Conservation (phyloP, 768 basidiomycete species). For the Pleurotus cornucopiae region DNA sequence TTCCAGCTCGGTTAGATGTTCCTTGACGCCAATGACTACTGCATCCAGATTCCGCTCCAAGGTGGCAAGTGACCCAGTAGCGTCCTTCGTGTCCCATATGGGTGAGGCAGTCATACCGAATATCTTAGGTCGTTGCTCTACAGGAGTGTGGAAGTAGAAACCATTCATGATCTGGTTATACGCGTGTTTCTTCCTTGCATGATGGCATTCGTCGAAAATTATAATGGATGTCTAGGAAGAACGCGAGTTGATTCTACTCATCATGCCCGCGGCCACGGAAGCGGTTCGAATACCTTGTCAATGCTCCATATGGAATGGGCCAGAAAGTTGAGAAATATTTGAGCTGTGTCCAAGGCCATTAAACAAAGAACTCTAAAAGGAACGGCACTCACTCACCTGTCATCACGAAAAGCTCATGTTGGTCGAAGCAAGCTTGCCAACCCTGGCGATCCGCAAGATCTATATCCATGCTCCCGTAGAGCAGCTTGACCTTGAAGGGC, state of each 20-base stretch:
- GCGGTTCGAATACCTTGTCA: conserved; percentile 36
- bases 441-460: conserved; percentile 60
- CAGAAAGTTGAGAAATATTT: conserved; percentile 77
- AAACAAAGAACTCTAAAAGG: background rate
- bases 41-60: conserved; percentile 73
- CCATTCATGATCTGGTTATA: conserved; percentile 76
- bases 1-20: conserved; percentile 62
- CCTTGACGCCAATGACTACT: conserved; percentile 69
- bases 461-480: conserved; percentile 69
- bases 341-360: conserved; percentile 42
- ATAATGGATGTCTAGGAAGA: conserved; percentile 47
- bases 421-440: conserved; percentile 63
- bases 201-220: conserved; percentile 82
- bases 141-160: conserved; percentile 30
- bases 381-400: conserved; percentile 50
- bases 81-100: conserved; percentile 75
- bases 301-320: conserved; percentile 82
- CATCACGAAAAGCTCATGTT: conserved; percentile 78
- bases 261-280: background rate
- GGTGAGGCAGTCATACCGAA: conserved; percentile 94
- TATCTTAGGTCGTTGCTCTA: conserved; percentile 62
- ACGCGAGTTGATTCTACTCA: background rate
- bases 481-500: conserved; percentile 59
- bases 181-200: conserved; percentile 69
- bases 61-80: conserved; percentile 52